phyloP scores from a whole-genome alignment of 495 filamentous ascomycete species.

The Daldinia caldariorum region DNA sequence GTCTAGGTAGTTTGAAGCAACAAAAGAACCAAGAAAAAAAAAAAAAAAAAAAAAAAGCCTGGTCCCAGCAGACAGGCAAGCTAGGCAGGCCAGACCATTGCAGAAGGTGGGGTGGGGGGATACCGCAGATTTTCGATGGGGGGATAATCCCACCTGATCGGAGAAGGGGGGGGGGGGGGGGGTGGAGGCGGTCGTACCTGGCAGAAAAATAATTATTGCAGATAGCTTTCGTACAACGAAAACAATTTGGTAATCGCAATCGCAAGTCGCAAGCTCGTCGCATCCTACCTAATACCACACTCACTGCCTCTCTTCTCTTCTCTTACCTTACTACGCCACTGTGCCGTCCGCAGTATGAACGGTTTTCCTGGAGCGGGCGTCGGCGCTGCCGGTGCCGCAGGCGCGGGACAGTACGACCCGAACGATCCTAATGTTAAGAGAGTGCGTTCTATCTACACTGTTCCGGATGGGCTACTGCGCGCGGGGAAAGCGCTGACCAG shows the following conservation, averaged over 20 bases:
- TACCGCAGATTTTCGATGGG: not conserved
- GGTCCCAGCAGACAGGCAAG: conserved; percentile 6
- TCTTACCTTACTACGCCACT: too few species aligned
- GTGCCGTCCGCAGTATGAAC: conserved; percentile 46
- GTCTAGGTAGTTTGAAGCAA: not conserved
- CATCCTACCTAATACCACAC: too few species aligned
- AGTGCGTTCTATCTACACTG: conserved; percentile 38
- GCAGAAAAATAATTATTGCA: conserved; percentile 42
- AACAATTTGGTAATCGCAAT: too few species aligned
- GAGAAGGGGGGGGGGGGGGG: too few species aligned
- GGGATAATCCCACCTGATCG: conserved; percentile 7
- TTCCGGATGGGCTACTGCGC: conserved; percentile 18
- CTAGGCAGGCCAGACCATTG: not conserved
- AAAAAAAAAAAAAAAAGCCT: conserved; percentile 6
- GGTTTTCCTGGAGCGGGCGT: conserved; percentile 35
- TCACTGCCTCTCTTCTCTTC: too few species aligned
- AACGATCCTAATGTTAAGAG: conserved; percentile 57
- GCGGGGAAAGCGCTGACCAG: conserved; percentile 64
- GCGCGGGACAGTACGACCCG: conserved; percentile 44
- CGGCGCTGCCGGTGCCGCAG: conserved; percentile 12
- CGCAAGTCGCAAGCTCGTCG: too few species aligned
- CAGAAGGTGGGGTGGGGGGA: conserved; percentile 3
- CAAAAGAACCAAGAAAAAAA: not conserved
- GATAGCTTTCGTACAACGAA: not conserved
- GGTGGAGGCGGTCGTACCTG: conserved; percentile 33